Base-by-base conservation (phyloP, 1,284 basidiomycete species). In the Ustilago esculenta region DNA sequence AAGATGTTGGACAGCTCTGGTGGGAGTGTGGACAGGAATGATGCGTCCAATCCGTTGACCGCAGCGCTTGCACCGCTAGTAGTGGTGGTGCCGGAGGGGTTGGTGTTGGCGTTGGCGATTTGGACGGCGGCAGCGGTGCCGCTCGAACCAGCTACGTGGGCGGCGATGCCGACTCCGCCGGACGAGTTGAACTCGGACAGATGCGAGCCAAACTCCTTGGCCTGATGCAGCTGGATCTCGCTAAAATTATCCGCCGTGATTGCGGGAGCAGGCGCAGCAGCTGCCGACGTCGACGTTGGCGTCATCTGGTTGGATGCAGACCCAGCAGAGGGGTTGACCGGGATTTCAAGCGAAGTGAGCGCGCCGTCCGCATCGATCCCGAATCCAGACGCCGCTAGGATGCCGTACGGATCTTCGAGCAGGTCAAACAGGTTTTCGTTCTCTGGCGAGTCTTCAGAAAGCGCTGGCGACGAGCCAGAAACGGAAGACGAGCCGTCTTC, bases 351-450 rank as follows among this genome's bases (percentile, higher is more conserved):
- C 34, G 50, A 49, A 2, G 53, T 68, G 1, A 69, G 34, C 5
- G 49, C 40, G 0, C 66, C 64, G 15, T 54, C 55, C 1, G 48
- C 55, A 17, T 65, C 50, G 32, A 74, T 55, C 10, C 75, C 76
- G 27, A 80, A 59, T 18, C 77, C 77, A 27, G 63, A 73, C 7
- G 75, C 74, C 3, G 72, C 71, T 1, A 80, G 49, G 6, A 80
- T 64, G 12, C 77, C 78, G 48, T 80, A 80, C 12, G 78, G 77
- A 55, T 80, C 78, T 35, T 80, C 78, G 46, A 80, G 61, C 48
- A 76, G 43, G 15, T 80, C 75, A 29, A 78, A 71, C 32, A 76
- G 46, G 36, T 66, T 66, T 5, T 21, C 47, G 20, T 51, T 47
- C 12, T 68, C 58, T n/a, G 54, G 58, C n/a, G 54, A 56, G 11